Percentiles rank a stretch among this genome's conserved stretches.
Conservation (phyloP, 306 rosid species). For the Vicia faba region DNA sequence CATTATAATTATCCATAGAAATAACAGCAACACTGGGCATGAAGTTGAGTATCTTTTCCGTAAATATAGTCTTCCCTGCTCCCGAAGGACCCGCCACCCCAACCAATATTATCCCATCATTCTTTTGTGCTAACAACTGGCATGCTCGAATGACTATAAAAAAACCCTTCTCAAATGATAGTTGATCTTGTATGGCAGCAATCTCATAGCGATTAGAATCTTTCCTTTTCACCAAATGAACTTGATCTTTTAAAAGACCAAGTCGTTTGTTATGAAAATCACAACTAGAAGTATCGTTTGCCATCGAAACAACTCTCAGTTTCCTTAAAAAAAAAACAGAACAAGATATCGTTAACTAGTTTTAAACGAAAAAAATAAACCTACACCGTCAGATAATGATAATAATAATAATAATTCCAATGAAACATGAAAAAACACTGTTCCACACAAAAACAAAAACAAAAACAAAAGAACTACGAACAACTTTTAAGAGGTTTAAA, state of each 20-base stretch:
- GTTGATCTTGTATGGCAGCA: constrained; percentile 64
- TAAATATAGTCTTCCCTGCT: constrained; percentile 93
- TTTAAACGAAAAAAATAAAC: constrained; percentile 14
- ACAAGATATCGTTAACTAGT: constrained; percentile 22
- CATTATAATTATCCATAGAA: constrained; percentile 97
- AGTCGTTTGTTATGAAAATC: constrained; percentile 65
- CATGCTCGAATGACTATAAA: constrained; percentile 90
- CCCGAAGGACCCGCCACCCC: constrained; percentile 99
- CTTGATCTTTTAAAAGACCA: constrained; percentile 96
- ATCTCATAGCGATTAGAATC: constrained; percentile 69
- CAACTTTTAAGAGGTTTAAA: constrained; percentile 23
- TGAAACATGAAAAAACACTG: constrained; percentile 28
- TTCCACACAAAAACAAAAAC: constrained; percentile 31
- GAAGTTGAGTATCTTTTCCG: constrained; percentile 87
- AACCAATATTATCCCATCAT: constrained; percentile 85
- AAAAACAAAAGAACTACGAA: too few relatives aligned
- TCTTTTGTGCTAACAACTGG: constrained; percentile 84
- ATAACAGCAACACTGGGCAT: constrained; percentile 98
- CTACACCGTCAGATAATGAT: constrained; percentile 30
- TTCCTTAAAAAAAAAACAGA: constrained; percentile 38
- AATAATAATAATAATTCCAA: constrained; percentile 30
- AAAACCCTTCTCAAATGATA: constrained; percentile 97
- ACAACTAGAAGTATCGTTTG: constrained; percentile 50
- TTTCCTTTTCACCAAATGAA: constrained; percentile 75
- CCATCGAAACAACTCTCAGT: constrained; percentile 52